Conservation (phyloP, 176 grass and related monocot genomes). For the Urochloa ruziziensis region DNA sequence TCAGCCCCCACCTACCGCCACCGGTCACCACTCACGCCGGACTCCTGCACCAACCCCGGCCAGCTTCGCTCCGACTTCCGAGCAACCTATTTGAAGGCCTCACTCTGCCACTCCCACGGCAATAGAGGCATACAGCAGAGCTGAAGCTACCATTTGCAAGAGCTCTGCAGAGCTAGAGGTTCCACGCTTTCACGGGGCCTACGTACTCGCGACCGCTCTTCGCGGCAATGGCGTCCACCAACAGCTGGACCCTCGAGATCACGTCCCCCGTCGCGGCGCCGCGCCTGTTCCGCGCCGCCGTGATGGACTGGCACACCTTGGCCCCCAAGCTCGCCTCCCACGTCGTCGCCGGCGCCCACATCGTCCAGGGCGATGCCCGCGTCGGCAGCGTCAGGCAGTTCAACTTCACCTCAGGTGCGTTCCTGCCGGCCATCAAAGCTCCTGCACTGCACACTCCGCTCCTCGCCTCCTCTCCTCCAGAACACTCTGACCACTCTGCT, state of each 20-base stretch:
- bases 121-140: too few relatives aligned
- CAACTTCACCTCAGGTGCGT: slow-evolving; percentile 7
- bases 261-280: neutral
- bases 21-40: neutral
- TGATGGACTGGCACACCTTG: slow-evolving; percentile 43
- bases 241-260: neutral
- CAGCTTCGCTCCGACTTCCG: too few relatives aligned
- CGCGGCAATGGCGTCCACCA: neutral
- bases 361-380: slow-evolving; percentile 26
- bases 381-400: slow-evolving; percentile 3
- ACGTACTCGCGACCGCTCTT: too few relatives aligned
- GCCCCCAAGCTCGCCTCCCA: neutral
- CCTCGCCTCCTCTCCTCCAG: too few relatives aligned
- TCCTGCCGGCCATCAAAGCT: neutral
- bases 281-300: slow-evolving; percentile 40
- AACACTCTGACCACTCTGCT: neutral
- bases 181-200: too few relatives aligned
- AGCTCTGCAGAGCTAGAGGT: too few relatives aligned
- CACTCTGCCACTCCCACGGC: too few relatives aligned
- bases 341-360: neutral
- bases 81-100: too few relatives aligned
- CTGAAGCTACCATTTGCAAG: too few relatives aligned
- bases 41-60: too few relatives aligned
- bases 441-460: slow-evolving; percentile 11
- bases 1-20: neutral